Base-by-base conservation (phyloP, 164 flowering plant species). In the Piper betle region DNA sequence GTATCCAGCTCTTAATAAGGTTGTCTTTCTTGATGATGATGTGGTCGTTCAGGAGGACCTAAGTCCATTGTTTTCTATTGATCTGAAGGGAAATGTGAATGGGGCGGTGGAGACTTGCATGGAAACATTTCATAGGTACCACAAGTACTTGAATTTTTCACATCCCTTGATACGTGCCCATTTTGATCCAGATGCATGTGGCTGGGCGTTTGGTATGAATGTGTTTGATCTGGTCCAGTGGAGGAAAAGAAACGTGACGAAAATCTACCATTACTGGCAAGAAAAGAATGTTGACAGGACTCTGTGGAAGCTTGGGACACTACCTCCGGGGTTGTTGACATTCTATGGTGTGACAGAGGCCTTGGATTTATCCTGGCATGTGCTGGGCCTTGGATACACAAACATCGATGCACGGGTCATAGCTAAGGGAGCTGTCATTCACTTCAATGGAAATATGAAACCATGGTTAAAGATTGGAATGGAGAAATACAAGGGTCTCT, bases 191-290 rank as follows among this genome's bases (percentile, higher is more conserved):
- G 89, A 88, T 77, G 93, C 96, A 0, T 88, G 93, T 64, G 93
- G 96, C 17, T 88, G 96, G 96, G 96, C 96, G 6, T 88, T 81
- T 69, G 96, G 96, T 64, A 88, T 88, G 96, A 88, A 88, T 53
- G 79, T 88, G 40, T 88, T 88, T 63, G 96, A 88, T 72, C 65
- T 86, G 74, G 89, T 84, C 10, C 79, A 82, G 69, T 88, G 96
- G 93, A 79, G 89, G 72, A 81, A 69, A 61, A 79, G 82, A 66
- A 81, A 88, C 55, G 93, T 88, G 8, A 88, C 96, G 0, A 87
- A 85, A 13, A 83, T 84, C 58, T 88, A 88, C 68, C 96, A 88
- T 63, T 80, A 89, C 65, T 89, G 96, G 96, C 96, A 89, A 69
- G 94, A 89, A 64, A 78, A 58, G 68, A 89, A 89, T 62, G 77